Evolutionary conservation across 129 eudicot species (phyloP).

Genomic region (Flaveria sonorensis): DNA sequence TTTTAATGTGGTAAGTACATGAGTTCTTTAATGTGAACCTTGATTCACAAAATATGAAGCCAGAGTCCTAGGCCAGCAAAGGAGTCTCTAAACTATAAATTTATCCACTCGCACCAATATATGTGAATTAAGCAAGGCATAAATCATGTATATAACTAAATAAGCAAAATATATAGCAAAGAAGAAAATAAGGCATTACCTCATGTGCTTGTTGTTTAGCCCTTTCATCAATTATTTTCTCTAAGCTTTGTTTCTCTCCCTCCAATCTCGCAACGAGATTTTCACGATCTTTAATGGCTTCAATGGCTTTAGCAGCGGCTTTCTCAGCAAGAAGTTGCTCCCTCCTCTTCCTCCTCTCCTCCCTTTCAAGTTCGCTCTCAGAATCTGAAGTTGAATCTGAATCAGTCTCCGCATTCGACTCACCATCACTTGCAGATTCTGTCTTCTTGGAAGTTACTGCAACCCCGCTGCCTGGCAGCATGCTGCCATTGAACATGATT

Average conservation of each 20-base stretch:
- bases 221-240: slow-evolving; percentile 88
- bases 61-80: background rate
- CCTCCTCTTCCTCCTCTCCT: slow-evolving; percentile 75
- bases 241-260: slow-evolving; percentile 97
- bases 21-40: no score
- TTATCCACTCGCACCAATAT: background rate
- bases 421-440: slow-evolving; percentile 60
- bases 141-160: slow-evolving; percentile 9
- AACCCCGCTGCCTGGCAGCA: slow-evolving; percentile 18
- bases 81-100: background rate
- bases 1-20: slow-evolving; percentile 2
- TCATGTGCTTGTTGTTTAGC: slow-evolving; percentile 90
- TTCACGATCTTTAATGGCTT: slow-evolving; percentile 83
- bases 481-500: slow-evolving; percentile 24
- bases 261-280: slow-evolving; percentile 87
- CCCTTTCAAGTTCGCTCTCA: slow-evolving; percentile 80
- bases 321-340: slow-evolving; percentile 75
- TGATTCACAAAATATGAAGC: background rate
- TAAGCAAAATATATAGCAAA: background rate
- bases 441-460: slow-evolving; percentile 33
- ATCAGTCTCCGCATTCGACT: slow-evolving; percentile 63
- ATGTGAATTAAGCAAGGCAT: slow-evolving; percentile 9
- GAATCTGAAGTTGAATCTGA: slow-evolving; percentile 71
- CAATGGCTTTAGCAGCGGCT: slow-evolving; percentile 90
- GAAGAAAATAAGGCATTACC: slow-evolving; percentile 43